phyloP scores from a whole-genome alignment of 768 basidiomycete genomes.

The Tulasnella calospora region DNA sequence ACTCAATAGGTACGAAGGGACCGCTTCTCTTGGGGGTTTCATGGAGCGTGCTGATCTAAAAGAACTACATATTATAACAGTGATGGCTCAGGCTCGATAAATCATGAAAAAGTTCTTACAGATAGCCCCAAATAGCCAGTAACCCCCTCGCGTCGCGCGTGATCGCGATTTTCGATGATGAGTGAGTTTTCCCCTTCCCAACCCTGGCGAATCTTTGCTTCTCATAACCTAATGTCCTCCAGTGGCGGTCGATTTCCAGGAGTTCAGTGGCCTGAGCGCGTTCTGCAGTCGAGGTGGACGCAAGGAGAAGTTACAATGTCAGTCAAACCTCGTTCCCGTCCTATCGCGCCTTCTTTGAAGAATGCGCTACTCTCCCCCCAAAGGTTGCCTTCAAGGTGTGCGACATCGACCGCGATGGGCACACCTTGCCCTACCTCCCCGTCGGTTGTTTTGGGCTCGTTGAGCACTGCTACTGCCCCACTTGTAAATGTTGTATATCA shows the following conservation, averaged over 20 bases:
- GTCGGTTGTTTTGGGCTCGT: neutral
- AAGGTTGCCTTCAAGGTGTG: slow-evolving; percentile 99
- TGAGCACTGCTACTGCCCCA: neutral
- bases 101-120: slow-evolving; percentile 95
- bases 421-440: no score
- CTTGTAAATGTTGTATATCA: neutral
- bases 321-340: slow-evolving; percentile 35
- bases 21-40: neutral
- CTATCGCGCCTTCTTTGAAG: slow-evolving; percentile 14
- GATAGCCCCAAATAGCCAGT: slow-evolving; percentile 98
- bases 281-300: slow-evolving; percentile 97
- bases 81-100: slow-evolving; percentile 95
- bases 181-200: slow-evolving; percentile 54
- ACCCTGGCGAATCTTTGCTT: neutral
- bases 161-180: slow-evolving; percentile 99
- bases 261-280: slow-evolving; percentile 94
- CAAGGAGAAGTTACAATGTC: slow-evolving; percentile 90
- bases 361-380: neutral
- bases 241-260: slow-evolving; percentile 99
- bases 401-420: slow-evolving; percentile 96
- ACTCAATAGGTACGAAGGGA: slow-evolving; percentile 69
- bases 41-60: neutral
- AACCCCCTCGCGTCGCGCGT: slow-evolving; percentile 94
- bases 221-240: slow-evolving; percentile 15
- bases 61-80: slow-evolving; percentile 39